Base-by-base conservation (phyloP, 768 basidiomycete species). In the Tylopilus plumbeoviolaceoides region DNA sequence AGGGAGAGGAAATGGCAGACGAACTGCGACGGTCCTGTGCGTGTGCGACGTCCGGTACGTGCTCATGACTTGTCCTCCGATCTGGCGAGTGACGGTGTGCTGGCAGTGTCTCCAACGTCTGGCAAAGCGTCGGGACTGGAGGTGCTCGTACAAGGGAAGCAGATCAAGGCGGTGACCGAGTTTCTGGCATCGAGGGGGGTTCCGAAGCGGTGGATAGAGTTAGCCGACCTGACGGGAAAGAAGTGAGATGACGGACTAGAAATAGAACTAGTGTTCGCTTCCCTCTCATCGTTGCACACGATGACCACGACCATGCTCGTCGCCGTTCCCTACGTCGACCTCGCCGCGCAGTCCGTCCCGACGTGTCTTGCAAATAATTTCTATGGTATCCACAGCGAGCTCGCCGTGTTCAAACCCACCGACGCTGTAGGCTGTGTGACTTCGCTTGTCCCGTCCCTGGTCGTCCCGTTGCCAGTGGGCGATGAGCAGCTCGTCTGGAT, bases 111-210 rank as follows among this genome's bases (percentile, higher is more conserved):
- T 0, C 80, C 83, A 1, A 50, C 78, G n/a, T 73, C 72, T 6
- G 85, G 86, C 0, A 85, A 83, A 64, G 70, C 70, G 7, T 72
- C 79, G 2, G 80, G 79, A 2, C 59, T 79, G 48, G 89, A 94
- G 60, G 83, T 97, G 9, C 73, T 88, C 56, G 85, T 95, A 0
- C 94, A 95, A 63, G 94, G 94, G 2, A 89, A 88, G 56, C 92
- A 95, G 61, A 73, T 76, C 18, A 78, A 79, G 57, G 71, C 74
- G 3, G 85, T 92, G 11, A 72, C 77, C 10, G 86, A 89, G 5
- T 78, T 91, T 54, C 66, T 97, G 38, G 65, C 79, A 3, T 76
- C 72, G 21, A 82, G 79, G 57, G 91, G 93, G 0, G 79, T 95
- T 30, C 90, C 91, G 25, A 89, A 86, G 73, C 78, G 77, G 62